Conservation (phyloP, 208 protist species). For the Trypanosoma avium region DNA sequence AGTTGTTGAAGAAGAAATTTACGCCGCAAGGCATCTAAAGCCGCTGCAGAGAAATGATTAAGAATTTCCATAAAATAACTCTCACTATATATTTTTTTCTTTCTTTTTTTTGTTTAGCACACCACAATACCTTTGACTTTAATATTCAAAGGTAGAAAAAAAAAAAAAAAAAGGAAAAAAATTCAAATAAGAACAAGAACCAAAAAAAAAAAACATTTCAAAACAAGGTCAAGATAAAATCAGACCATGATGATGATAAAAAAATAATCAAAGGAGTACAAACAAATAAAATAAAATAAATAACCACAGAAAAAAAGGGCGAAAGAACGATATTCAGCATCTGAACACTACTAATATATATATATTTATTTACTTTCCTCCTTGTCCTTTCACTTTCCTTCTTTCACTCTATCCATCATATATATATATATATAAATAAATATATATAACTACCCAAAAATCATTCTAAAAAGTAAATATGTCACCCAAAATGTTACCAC, state of each 20-base stretch:
- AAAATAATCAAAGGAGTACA: neutral
- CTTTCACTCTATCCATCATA: neutral
- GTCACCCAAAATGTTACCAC: constrained; percentile 36
- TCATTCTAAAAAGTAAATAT: constrained; percentile 36
- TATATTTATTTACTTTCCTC: constrained; percentile 14
- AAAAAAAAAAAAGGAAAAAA: no score
- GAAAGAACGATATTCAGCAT: neutral
- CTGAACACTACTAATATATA: constrained; percentile 3
- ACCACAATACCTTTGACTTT: no score
- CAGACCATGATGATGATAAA: no score
- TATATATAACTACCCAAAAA: constrained; percentile 34
- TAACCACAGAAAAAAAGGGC: constrained; percentile 15
- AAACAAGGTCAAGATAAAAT: no score
- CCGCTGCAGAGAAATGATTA: constrained; percentile 37
- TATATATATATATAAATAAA: neutral
- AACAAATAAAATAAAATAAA: constrained; percentile 15
- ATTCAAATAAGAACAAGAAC: no score
- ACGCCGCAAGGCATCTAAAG: constrained; percentile 32
- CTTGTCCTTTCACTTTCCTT: neutral
- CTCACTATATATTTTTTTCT: no score
- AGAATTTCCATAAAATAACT: constrained; percentile 45
- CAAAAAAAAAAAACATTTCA: no score
- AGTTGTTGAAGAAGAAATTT: constrained; percentile 24
- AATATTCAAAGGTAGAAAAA: no score
- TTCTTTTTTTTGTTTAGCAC: no score